Evolutionary conservation across 768 basidiomycete species (phyloP).

Genomic region (Krasilnikovozyma curviuscula): DNA sequence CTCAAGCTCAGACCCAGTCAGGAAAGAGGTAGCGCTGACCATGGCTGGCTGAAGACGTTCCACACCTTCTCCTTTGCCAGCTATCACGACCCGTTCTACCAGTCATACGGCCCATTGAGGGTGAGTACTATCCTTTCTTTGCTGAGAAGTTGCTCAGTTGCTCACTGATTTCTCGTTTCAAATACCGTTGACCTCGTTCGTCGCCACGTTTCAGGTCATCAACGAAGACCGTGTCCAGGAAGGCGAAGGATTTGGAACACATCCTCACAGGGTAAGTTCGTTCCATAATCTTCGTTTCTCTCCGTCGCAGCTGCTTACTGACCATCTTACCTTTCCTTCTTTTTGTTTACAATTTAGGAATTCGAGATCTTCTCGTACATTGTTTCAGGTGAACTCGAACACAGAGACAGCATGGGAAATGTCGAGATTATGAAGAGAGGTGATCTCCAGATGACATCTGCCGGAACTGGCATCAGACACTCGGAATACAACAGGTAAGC

Average conservation of each 20-base stretch:
- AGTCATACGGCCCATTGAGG: too few relatives aligned
- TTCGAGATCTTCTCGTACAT: constrained; percentile 88
- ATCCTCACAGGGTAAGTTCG: constrained; percentile 9
- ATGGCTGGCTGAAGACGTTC: constrained; percentile 73
- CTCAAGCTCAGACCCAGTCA: constrained; percentile 34
- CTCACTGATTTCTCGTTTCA: too few relatives aligned
- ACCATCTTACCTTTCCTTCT: too few relatives aligned
- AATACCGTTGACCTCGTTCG: too few relatives aligned
- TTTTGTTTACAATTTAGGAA: too few relatives aligned
- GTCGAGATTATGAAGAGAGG: constrained; percentile 73
- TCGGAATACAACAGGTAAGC: constrained; percentile 8
- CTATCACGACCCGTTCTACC: constrained; percentile 42
- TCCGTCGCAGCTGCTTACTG: too few relatives aligned
- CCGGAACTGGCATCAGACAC: constrained; percentile 80
- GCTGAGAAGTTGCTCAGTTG: too few relatives aligned
- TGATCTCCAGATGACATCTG: constrained; percentile 73
- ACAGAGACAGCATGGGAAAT: constrained; percentile 83
- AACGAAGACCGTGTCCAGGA: constrained; percentile 67
- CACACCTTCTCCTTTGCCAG: constrained; percentile 32
- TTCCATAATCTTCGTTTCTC: constrained; percentile 5
- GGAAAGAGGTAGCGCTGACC: constrained; percentile 32
- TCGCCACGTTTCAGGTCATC: too few relatives aligned
- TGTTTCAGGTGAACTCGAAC: constrained; percentile 34
- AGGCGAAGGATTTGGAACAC: constrained; percentile 58
- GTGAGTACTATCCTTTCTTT: too few relatives aligned